Percentiles rank a stretch among this genome's conserved stretches.
phyloP scores from a whole-genome alignment of 2,329 filamentous ascomycete genomes.

The Colletotrichum cereale region DNA sequence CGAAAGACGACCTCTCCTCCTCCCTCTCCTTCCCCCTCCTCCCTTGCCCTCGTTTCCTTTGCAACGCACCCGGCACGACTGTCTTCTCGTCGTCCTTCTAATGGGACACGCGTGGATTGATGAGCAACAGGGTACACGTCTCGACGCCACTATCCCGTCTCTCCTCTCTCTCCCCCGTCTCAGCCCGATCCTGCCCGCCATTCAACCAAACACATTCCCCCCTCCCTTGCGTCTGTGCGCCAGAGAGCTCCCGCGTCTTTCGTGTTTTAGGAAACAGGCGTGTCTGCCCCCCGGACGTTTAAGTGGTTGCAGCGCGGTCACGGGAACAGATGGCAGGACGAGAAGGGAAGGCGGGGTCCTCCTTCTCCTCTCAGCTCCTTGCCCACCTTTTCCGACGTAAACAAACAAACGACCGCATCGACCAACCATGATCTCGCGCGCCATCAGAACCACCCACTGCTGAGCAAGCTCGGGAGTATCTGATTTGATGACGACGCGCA shows the following conservation, averaged over 20 bases:
- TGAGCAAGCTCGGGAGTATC: slow-evolving; percentile 15
- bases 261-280: slow-evolving; percentile 22
- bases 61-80: background rate
- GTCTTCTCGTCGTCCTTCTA: background rate
- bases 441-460: background rate
- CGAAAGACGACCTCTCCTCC: background rate
- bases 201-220: background rate
- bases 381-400: slow-evolving; percentile 17
- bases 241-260: slow-evolving; percentile 13
- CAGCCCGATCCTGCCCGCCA: background rate
- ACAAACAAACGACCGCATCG: slow-evolving; percentile 31
- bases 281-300: slow-evolving; percentile 13
- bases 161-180: background rate
- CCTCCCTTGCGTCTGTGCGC: slow-evolving; percentile 4
- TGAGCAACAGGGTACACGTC: slow-evolving; percentile 20
- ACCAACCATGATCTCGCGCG: slow-evolving; percentile 11
- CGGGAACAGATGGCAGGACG: slow-evolving; percentile 28
- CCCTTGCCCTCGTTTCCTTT: background rate
- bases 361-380: background rate
- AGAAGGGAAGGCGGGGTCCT: slow-evolving; percentile 36
- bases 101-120: slow-evolving; percentile 6
- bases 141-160: background rate
- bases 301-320: slow-evolving; percentile 39
- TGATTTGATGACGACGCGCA: slow-evolving; percentile 31
- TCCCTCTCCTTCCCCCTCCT: background rate